phyloP scores from a whole-genome alignment of 2,329 filamentous ascomycete species.

The Biscogniauxia mediterranea region DNA sequence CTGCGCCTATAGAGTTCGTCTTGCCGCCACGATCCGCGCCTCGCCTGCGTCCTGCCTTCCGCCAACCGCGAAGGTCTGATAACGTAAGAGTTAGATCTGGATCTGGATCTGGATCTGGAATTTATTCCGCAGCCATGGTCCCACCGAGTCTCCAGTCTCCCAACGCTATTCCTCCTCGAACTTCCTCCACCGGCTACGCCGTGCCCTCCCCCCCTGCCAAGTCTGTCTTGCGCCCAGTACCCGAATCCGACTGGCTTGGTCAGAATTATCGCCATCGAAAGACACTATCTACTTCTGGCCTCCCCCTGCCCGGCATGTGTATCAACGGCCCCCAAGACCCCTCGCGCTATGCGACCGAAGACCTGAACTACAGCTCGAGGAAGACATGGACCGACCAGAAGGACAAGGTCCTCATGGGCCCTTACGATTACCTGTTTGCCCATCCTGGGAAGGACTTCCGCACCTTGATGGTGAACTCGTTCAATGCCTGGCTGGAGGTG shows the following conservation, averaged over 20 bases:
- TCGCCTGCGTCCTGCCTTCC: no score
- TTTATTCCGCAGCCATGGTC: neutral
- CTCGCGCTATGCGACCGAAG: constrained; percentile 52
- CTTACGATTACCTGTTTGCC: constrained; percentile 76
- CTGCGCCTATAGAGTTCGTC: neutral
- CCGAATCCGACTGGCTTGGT: constrained; percentile 61
- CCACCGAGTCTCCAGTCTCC: constrained; percentile 47
- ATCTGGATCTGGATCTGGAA: neutral
- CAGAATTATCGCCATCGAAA: constrained; percentile 38
- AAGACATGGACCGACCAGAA: constrained; percentile 69
- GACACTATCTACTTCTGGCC: constrained; percentile 23
- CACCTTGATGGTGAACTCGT: constrained; percentile 73
- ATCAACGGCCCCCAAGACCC: constrained; percentile 46
- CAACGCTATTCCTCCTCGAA: constrained; percentile 69
- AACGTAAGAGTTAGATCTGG: neutral
- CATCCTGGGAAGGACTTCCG: constrained; percentile 86
- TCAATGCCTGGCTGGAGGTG: constrained; percentile 78
- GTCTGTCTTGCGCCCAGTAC: constrained; percentile 51
- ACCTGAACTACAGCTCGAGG: constrained; percentile 51
- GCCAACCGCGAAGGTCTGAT: neutral
- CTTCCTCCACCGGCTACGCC: constrained; percentile 61
- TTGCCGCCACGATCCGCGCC: neutral
- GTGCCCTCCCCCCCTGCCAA: constrained; percentile 33
- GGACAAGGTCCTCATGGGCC: constrained; percentile 73
- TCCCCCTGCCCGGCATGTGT: constrained; percentile 35